Evolutionary conservation across 192 early-diverging fungal genomes (phyloP).

Genomic region (Rhizophagus clarus): DNA sequence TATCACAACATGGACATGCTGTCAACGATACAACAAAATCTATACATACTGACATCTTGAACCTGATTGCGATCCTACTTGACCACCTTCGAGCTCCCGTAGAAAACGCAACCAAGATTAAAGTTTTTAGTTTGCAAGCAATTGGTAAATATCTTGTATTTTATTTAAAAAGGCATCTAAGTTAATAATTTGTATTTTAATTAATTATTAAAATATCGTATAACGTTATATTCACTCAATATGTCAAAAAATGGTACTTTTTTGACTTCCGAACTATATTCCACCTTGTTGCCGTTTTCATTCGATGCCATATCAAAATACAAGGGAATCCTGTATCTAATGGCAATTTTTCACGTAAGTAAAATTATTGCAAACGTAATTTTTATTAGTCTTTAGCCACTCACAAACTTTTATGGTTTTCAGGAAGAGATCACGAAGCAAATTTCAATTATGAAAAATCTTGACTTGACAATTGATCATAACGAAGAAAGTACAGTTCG

Average conservation of each 20-base stretch:
- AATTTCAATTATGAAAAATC: constrained; percentile 21
- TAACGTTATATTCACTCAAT: constrained; percentile 29
- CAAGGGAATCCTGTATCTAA: constrained; percentile 22
- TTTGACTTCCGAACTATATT: constrained; percentile 21
- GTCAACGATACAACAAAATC: constrained; percentile 25
- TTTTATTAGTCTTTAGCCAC: neutral
- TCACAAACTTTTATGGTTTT: neutral
- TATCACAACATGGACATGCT: neutral
- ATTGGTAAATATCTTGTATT: constrained; percentile 27
- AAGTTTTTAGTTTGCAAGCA: constrained; percentile 31
- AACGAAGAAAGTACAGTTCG: constrained; percentile 3
- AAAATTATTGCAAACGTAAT: neutral
- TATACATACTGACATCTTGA: constrained; percentile 28
- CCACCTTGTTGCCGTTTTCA: constrained; percentile 25
- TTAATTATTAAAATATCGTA: constrained; percentile 32
- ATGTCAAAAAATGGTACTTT: constrained; percentile 25
- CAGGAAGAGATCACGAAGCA: constrained; percentile 21
- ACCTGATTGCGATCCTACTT: constrained; percentile 22
- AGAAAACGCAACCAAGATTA: constrained; percentile 14
- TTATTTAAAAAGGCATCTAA: constrained; percentile 15
- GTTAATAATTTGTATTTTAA: constrained; percentile 18
- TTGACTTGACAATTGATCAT: neutral
- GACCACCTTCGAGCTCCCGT: constrained; percentile 3
- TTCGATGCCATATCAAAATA: constrained; percentile 31
- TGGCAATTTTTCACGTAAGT: constrained; percentile 33